A percentile compares a stretch with the other conserved stretches of the same genome.
Evolutionary conservation across 2,329 filamentous ascomycete genomes (phyloP).

Genomic region (Fusarium pseudograminearum): DNA sequence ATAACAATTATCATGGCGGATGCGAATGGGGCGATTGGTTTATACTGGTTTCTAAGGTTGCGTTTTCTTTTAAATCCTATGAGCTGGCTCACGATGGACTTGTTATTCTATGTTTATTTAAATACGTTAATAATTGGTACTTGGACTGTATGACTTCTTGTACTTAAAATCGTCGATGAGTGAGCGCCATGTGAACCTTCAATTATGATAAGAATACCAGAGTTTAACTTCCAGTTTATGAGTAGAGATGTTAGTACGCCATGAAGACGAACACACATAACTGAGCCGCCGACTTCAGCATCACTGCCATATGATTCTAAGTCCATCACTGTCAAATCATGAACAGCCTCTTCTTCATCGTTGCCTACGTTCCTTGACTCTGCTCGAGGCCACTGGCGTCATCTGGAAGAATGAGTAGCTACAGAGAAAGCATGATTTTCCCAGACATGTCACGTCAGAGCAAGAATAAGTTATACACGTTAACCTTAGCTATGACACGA

Average conservation of each 20-base stretch:
- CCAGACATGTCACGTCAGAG: constrained; percentile 49
- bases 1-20: background rate
- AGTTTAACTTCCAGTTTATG: constrained; percentile 12
- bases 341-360: background rate
- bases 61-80: background rate
- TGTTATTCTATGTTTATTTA: background rate
- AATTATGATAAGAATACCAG: constrained; percentile 45
- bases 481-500: constrained; percentile 34
- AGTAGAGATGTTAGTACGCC: constrained; percentile 41
- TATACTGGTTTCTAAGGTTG: background rate
- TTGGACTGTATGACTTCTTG: background rate
- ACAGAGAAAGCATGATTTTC: constrained; percentile 52
- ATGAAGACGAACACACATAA: constrained; percentile 46
- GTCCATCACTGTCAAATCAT: background rate
- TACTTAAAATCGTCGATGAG: background rate
- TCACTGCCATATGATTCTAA: constrained; percentile 21
- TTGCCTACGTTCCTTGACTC: constrained; percentile 13
- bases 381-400: background rate
- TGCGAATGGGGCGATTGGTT: background rate
- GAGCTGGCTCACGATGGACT: background rate
- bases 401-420: constrained; percentile 30
- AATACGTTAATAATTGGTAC: background rate
- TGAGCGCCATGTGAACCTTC: constrained; percentile 47
- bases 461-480: constrained; percentile 50
- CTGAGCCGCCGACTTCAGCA: constrained; percentile 37